A percentile compares a stretch with the other conserved stretches of the same genome.
Evolutionary conservation across 164 flowering plant species (phyloP).

Genomic region (Cinnamomum micranthum): DNA sequence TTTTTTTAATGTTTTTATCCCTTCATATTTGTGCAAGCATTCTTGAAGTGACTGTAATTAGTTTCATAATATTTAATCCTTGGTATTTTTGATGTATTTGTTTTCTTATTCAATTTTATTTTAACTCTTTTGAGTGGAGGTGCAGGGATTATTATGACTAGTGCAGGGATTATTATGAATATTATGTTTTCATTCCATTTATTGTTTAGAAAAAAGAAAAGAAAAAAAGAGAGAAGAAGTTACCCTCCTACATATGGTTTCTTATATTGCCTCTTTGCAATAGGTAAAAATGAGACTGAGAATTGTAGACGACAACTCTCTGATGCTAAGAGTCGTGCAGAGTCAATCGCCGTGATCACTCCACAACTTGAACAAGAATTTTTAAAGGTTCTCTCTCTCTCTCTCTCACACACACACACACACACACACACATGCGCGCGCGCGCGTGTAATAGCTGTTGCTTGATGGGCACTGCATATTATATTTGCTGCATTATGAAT

Average conservation of each 20-base stretch:
- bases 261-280: conserved; percentile 4
- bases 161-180: background rate
- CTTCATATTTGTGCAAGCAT: no score
- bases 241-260: background rate
- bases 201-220: background rate
- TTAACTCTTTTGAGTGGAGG: background rate
- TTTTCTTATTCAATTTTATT: background rate
- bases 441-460: no score
- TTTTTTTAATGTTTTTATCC: no score
- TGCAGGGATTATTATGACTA: background rate
- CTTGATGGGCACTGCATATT: no score
- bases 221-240: background rate
- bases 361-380: conserved; percentile 67
- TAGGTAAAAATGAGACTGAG: conserved; percentile 62
- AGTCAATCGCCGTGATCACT: conserved; percentile 71
- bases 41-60: no score
- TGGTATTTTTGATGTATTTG: background rate
- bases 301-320: conserved; percentile 33
- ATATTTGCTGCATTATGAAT: no score
- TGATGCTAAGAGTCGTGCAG: conserved; percentile 69
- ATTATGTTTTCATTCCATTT: background rate
- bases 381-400: conserved; percentile 37
- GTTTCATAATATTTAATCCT: no score
- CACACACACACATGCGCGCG: no score
- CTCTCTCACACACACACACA: no score